These are phyloP conservation scores for Neofusicoccum umdonicola DNA, from an alignment of 2,329 filamentous ascomycete genomes.

Conservation along the genomic window DNA sequence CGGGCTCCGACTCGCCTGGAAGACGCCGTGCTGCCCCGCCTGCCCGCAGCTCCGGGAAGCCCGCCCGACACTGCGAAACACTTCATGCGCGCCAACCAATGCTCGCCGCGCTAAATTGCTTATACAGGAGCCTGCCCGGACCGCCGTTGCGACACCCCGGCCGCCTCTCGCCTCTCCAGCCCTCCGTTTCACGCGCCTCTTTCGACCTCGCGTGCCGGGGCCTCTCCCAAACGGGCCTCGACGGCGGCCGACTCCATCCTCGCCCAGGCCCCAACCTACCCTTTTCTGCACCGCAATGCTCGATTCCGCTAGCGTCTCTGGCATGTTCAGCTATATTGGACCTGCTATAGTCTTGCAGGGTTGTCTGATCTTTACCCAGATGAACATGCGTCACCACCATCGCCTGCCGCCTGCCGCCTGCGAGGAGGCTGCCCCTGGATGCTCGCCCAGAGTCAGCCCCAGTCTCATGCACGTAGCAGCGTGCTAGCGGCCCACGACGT, in stretches of 20 bases:
- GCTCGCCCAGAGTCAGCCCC: not conserved
- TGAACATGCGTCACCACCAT: slow-evolving; percentile 4
- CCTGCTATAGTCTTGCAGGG: slow-evolving; percentile 17
- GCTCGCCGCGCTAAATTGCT: not conserved
- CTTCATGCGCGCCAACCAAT: slow-evolving; percentile 5
- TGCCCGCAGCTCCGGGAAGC: not conserved
- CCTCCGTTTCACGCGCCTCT: not conserved
- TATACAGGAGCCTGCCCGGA: slow-evolving; percentile 1
- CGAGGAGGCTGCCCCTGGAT: not conserved
- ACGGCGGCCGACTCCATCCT: not conserved
- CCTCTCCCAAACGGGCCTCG: not conserved
- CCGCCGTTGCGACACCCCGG: slow-evolving; percentile 12
- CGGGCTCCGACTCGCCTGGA: not conserved
- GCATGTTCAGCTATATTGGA: slow-evolving; percentile 25
- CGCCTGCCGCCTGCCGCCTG: not conserved
- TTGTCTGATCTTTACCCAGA: slow-evolving; percentile 3
- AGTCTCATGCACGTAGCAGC: slow-evolving; percentile 8
- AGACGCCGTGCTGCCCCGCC: not conserved
- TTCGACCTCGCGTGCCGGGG: not conserved
- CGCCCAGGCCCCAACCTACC: too few species aligned
- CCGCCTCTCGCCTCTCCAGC: not conserved
- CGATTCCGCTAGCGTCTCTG: not conserved
- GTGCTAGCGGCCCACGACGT: slow-evolving; percentile 19
- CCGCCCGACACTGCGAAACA: not conserved
- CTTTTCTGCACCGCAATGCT: not conserved